Conservation (phyloP, 805 yeast genomes). For the Saccharomycopsis microspora region DNA sequence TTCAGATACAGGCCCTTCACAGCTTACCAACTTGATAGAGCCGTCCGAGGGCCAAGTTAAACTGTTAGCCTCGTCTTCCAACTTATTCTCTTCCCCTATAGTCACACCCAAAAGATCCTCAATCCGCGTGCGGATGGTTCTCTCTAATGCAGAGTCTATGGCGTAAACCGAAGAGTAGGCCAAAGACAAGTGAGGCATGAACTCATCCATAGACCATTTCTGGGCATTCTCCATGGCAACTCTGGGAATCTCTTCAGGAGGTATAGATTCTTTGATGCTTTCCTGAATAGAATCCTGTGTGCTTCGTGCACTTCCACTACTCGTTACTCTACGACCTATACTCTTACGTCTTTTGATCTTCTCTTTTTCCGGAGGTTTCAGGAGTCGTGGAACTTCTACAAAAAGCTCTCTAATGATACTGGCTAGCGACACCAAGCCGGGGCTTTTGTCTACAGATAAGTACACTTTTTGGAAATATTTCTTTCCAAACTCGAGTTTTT, state of each 20-base stretch:
- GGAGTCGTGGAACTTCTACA: constrained; percentile 13
- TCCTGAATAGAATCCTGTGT: not conserved
- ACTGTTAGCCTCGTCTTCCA: constrained; percentile 6
- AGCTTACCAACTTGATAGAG: constrained; percentile 14
- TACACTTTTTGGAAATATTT: constrained; percentile 18
- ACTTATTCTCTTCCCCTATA: constrained; percentile 22
- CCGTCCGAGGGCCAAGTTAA: constrained; percentile 15
- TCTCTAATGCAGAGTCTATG: constrained; percentile 52
- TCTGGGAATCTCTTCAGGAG: constrained; percentile 2
- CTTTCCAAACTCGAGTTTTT: constrained; percentile 10
- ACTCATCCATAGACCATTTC: constrained; percentile 46
- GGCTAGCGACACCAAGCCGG: constrained; percentile 24
- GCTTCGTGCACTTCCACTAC: not conserved
- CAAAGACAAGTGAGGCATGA: constrained; percentile 63
- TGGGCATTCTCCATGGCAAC: constrained; percentile 33
- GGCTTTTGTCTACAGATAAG: constrained; percentile 30
- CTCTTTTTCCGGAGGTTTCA: not conserved
- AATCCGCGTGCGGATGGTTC: constrained; percentile 52
- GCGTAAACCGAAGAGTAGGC: constrained; percentile 48
- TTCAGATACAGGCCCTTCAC: constrained; percentile 16
- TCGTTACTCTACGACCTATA: not conserved
- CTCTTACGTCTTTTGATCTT: not conserved
- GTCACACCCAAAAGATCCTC: constrained; percentile 49
- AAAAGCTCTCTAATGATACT: constrained; percentile 22
- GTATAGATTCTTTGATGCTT: not conserved